Percentiles rank a stretch among this genome's conserved stretches.
These are phyloP conservation scores for Ogataea naganishii DNA, from an alignment of 805 yeast species.

Conservation along the genomic window DNA sequence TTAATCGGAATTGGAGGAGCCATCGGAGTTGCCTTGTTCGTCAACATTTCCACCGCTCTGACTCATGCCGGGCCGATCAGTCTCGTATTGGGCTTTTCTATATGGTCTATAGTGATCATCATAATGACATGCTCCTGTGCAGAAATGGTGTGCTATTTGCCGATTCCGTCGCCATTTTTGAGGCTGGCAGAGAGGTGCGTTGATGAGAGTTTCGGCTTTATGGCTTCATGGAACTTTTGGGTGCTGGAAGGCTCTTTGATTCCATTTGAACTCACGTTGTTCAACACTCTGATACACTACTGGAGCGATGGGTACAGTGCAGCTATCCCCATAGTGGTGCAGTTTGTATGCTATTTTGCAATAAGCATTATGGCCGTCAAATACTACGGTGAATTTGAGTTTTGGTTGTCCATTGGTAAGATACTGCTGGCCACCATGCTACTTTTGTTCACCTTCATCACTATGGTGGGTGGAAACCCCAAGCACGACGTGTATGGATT, in stretches of 20 bases:
- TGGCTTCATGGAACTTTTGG: slow-evolving; percentile 41
- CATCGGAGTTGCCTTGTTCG: slow-evolving; percentile 36
- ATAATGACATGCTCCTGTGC: slow-evolving; percentile 33
- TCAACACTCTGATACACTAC: slow-evolving; percentile 37
- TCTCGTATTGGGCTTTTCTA: slow-evolving; percentile 26
- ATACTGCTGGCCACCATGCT: slow-evolving; percentile 34
- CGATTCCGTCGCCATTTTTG: slow-evolving; percentile 37
- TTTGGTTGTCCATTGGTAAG: slow-evolving; percentile 36
- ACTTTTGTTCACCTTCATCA: slow-evolving; percentile 33
- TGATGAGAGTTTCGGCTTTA: slow-evolving; percentile 34
- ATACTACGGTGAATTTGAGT: slow-evolving; percentile 41
- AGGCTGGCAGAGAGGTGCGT: slow-evolving; percentile 37
- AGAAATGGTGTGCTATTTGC: slow-evolving; percentile 36
- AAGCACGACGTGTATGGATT: slow-evolving; percentile 32
- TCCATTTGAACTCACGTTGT: slow-evolving; percentile 40
- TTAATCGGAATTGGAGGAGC: slow-evolving; percentile 36
- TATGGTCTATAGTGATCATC: slow-evolving; percentile 36
- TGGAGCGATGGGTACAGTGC: slow-evolving; percentile 40
- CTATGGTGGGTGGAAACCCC: slow-evolving; percentile 45
- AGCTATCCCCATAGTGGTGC: slow-evolving; percentile 36
- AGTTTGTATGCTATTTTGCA: slow-evolving; percentile 30
- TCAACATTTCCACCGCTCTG: slow-evolving; percentile 31
- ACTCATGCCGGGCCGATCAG: slow-evolving; percentile 33
- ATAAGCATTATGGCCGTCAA: slow-evolving; percentile 36
- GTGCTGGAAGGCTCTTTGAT: slow-evolving; percentile 37